Percentiles rank a stretch among this genome's conserved stretches.
These are phyloP conservation scores for Fusarium sp. DNA, from an alignment of 2,329 filamentous ascomycete genomes.

Conservation along the genomic window DNA sequence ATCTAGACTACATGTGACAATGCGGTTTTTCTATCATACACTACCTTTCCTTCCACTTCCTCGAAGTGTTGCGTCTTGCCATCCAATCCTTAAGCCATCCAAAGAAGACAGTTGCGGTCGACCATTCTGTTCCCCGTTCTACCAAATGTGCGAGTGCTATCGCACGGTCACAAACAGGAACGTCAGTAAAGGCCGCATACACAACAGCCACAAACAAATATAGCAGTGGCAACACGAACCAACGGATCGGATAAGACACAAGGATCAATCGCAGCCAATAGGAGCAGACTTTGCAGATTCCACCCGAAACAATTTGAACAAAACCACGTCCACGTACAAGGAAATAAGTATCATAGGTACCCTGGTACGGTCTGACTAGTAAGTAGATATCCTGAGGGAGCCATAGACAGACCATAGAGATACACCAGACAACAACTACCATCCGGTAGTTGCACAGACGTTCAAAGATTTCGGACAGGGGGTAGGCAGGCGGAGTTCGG, in stretches of 20 bases:
- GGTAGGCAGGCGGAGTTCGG: fast-evolving
- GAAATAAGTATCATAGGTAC: not conserved
- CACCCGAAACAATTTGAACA: not conserved
- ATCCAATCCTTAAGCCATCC: not conserved
- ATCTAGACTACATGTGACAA: not conserved
- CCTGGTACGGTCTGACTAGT: too few species aligned
- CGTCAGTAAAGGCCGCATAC: too few species aligned
- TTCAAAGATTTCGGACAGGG: not conserved
- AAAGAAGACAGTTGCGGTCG: not conserved
- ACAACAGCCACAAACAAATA: not conserved
- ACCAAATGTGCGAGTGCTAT: not conserved
- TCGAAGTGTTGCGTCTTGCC: too few species aligned
- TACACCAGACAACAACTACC: not conserved
- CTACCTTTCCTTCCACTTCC: not conserved
- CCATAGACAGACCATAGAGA: too few species aligned
- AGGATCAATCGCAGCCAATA: too few species aligned
- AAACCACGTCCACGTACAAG: not conserved
- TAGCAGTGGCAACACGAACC: not conserved
- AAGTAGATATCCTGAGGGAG: too few species aligned
- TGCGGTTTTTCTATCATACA: not conserved
- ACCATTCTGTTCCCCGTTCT: not conserved
- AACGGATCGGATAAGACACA: not conserved
- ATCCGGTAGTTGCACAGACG: not conserved
- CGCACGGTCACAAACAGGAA: not conserved
- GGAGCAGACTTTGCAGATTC: too few species aligned